Evolutionary conservation across 2,329 filamentous ascomycete species (phyloP), one percentile per base, ranked within the genome.

Genomic region (Beauveria brongniartii): DNA sequence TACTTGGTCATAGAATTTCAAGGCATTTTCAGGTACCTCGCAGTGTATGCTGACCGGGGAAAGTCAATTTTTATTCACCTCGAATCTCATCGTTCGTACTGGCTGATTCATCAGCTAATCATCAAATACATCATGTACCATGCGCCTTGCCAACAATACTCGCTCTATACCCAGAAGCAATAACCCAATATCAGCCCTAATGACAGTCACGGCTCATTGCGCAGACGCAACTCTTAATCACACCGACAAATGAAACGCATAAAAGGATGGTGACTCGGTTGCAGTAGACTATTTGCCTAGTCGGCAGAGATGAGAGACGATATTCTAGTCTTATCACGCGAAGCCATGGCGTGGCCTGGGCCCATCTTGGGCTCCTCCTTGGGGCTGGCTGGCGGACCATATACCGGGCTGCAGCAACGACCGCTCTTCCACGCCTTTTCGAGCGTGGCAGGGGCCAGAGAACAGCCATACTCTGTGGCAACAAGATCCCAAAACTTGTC

Each of bases 401-500:
- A 72, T 65, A 69, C 61, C 73, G 75, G 66, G 69, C 73, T 70
- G 74, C 75, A 74, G 67, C 76, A 74, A 30, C 72, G 68, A 44
- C 76, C 79, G 10, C 76, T 75, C 70, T 78, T 81, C 85, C 88
- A 91, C n/a, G 86, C 84, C 69, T 87, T 85, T 74, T 91, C 88
- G 22, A 91, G 78, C 40, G 84, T 78, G 16, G 80, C 78, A 1
- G 88, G 83, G 54, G 83, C 86, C 1, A 80, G 79, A 40, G 84
- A 82, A 16, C 77, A 72, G 58, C 88, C 88, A 68, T 92, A 92
- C 67, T 91, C 88, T 28, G 82, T 77, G 34, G 89, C 88, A 41
- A 93, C 82, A 53, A 82, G 80, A 40, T 82, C 78, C 89, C 90
- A 93, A 75, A 93, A 92, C 9, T 83, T 82, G 55, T 81, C 78